Conservation (phyloP, 163 green algal genomes). For the Chlorella variabilis region DNA sequence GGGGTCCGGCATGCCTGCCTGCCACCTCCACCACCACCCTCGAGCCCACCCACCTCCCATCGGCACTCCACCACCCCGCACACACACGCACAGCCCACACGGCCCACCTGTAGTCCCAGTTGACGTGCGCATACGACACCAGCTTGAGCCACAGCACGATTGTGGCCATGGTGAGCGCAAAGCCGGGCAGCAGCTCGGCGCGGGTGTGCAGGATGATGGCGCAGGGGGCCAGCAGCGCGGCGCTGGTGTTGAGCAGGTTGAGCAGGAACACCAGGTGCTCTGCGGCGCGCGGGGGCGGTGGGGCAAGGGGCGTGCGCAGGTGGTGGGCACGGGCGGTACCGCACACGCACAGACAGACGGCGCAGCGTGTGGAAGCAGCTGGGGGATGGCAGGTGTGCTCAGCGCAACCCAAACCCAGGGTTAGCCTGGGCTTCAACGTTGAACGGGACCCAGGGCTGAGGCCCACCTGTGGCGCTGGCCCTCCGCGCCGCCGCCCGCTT, state of each 20-base stretch:
- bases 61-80: too few relatives aligned
- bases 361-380: too few relatives aligned
- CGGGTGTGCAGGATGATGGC: constrained; percentile 57
- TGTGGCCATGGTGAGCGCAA: constrained; percentile 46
- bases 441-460: too few relatives aligned
- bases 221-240: constrained; percentile 58
- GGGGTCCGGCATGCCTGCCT: too few relatives aligned
- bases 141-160: constrained; percentile 90
- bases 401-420: too few relatives aligned
- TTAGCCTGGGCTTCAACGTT: too few relatives aligned
- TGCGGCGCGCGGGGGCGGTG: not conserved
- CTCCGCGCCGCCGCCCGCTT: constrained; percentile 4
- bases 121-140: constrained; percentile 87
- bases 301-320: not conserved
- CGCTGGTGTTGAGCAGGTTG: constrained; percentile 60
- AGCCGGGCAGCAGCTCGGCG: constrained; percentile 46
- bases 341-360: too few relatives aligned
- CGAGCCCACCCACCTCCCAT: too few relatives aligned
- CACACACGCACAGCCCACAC: too few relatives aligned
- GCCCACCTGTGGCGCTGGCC: constrained; percentile 27
- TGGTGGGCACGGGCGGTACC: not conserved
- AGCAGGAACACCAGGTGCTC: constrained; percentile 66
- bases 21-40: too few relatives aligned
- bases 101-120: constrained; percentile 68
- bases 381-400: too few relatives aligned